These are phyloP conservation scores for Nepenthes mirabilis DNA, from an alignment of 148 eudicot genomes.

Conservation along the genomic window DNA sequence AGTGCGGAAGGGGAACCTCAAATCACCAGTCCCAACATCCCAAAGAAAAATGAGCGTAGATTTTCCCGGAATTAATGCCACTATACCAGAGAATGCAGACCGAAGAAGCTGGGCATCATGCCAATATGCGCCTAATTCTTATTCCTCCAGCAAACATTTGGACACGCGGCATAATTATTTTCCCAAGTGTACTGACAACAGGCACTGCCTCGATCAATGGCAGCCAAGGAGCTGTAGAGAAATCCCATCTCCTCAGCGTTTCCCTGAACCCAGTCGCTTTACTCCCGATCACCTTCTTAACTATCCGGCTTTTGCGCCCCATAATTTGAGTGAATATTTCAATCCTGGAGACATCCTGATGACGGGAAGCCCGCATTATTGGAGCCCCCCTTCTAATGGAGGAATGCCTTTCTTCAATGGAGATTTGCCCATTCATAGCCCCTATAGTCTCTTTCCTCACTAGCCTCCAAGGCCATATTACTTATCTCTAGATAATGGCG, in stretches of 20 bases:
- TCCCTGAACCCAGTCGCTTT: constrained; percentile 13
- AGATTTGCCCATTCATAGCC: not conserved
- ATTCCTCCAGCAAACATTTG: constrained; percentile 2
- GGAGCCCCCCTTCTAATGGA: constrained; percentile 4
- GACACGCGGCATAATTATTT: constrained; percentile 5
- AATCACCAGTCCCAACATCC: constrained; percentile 8
- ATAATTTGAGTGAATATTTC: constrained; percentile 10
- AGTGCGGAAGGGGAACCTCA: not conserved
- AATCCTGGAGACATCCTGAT: constrained; percentile 21
- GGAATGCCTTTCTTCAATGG: constrained; percentile 9
- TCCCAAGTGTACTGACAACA: constrained; percentile 4
- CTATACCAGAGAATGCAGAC: constrained; percentile 29
- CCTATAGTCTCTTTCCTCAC: not conserved
- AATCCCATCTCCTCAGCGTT: constrained; percentile 7
- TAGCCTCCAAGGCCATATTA: not conserved
- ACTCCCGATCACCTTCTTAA: constrained; percentile 4
- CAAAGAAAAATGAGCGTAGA: constrained; percentile 18
- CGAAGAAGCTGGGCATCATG: constrained; percentile 16
- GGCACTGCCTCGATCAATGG: constrained; percentile 8
- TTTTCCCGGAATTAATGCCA: constrained; percentile 32
- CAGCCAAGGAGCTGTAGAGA: constrained; percentile 4
- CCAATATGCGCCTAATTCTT: constrained; percentile 10
- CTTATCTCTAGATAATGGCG: not conserved
- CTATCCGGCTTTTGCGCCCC: not conserved
- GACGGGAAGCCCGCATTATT: constrained; percentile 16